These are phyloP conservation scores for Termitomyces sp. DNA, from an alignment of 768 basidiomycete genomes.

Conservation along the genomic window DNA sequence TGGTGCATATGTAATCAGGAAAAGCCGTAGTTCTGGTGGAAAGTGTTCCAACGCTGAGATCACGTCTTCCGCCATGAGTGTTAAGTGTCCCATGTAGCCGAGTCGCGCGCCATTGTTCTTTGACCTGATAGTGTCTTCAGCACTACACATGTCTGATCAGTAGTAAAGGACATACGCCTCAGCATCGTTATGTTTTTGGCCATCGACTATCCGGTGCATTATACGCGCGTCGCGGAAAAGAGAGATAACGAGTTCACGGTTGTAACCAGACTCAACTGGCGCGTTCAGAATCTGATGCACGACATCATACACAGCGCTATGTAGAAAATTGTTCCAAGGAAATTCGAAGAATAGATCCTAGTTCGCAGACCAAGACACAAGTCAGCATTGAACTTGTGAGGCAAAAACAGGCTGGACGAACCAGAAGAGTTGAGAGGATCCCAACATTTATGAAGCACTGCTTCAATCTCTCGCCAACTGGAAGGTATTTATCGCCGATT, in stretches of 20 bases:
- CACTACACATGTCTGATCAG: background rate
- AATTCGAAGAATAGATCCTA: conserved; percentile 95
- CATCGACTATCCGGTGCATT: conserved; percentile 83
- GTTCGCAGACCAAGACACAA: background rate
- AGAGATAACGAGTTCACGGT: conserved; percentile 76
- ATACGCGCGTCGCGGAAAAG: conserved; percentile 84
- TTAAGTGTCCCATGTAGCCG: conserved; percentile 97
- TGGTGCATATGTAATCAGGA: conserved; percentile 64
- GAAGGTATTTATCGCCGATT: conserved; percentile 31
- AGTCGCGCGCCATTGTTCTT: conserved; percentile 76
- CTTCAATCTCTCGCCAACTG: conserved; percentile 79
- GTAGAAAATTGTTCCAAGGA: conserved; percentile 97
- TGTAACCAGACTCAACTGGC: conserved; percentile 72
- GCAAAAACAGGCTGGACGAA: conserved; percentile 29
- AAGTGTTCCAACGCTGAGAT: conserved; percentile 85
- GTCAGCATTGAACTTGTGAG: background rate
- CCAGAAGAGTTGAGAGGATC: conserved; percentile 72
- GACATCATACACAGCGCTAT: conserved; percentile 93
- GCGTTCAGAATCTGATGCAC: conserved; percentile 94
- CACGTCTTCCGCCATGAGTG: conserved; percentile 92
- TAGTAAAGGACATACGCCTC: conserved; percentile 49
- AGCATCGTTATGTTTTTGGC: conserved; percentile 72
- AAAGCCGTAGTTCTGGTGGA: conserved; percentile 67
- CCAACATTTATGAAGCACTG: conserved; percentile 66
- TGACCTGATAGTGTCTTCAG: conserved; percentile 31